These are phyloP conservation scores for Macrophomina pseudophaseolina DNA, from an alignment of 2,329 filamentous ascomycete genomes.

Conservation along the genomic window DNA sequence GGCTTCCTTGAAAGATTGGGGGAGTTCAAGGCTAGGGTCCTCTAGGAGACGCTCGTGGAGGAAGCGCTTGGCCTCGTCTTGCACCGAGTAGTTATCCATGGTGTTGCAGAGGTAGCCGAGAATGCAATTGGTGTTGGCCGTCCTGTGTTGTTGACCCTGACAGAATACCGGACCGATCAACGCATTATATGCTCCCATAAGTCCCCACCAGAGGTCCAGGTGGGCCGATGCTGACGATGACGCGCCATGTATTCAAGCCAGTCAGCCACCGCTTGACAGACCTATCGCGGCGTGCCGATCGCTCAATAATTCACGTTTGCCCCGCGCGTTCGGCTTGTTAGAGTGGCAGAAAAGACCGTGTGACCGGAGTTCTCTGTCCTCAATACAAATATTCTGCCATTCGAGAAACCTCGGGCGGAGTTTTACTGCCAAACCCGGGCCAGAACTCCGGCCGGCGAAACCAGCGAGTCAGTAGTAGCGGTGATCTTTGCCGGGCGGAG, in stretches of 20 bases:
- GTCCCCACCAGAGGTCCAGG: not conserved
- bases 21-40: not conserved
- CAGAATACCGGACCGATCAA: not conserved
- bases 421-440: not conserved
- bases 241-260: not conserved
- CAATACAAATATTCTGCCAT: not conserved
- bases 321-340: not conserved
- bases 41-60: conserved; percentile 11
- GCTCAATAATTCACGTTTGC: not conserved
- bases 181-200: not conserved
- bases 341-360: not conserved
- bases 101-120: not conserved
- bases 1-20: not conserved
- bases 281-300: not conserved
- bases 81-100: conserved; percentile 20
- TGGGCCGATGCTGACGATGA: not conserved
- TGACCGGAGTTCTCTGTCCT: not conserved
- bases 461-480: not conserved
- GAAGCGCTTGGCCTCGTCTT: conserved; percentile 17
- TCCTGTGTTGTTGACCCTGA: not conserved
- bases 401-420: not conserved
- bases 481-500: not conserved
- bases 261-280: not conserved
- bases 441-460: not conserved
- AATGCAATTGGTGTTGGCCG: too few species aligned